These are phyloP conservation scores for Claviceps purpurea DNA, from an alignment of 2,329 filamentous ascomycete genomes.

Conservation along the genomic window DNA sequence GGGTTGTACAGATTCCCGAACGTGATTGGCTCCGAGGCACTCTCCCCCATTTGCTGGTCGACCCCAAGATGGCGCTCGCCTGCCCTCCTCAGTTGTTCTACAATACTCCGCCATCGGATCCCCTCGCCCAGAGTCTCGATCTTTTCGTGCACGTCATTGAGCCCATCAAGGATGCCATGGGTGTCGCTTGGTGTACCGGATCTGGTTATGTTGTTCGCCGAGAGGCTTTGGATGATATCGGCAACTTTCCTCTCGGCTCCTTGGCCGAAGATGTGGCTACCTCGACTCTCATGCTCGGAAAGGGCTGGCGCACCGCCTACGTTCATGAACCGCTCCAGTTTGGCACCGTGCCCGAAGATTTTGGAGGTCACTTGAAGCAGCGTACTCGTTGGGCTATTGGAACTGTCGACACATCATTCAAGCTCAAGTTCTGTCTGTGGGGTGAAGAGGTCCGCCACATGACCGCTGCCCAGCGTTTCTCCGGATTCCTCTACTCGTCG, in stretches of 20 bases:
- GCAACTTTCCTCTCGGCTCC: constrained; percentile 46
- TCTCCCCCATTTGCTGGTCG: constrained; percentile 44
- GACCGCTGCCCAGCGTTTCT: constrained; percentile 43
- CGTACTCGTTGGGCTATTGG: constrained; percentile 41
- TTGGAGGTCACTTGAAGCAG: constrained; percentile 41
- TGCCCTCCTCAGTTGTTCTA: constrained; percentile 51
- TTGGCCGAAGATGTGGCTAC: constrained; percentile 48
- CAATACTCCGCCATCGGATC: constrained; percentile 45
- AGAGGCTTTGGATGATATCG: constrained; percentile 45
- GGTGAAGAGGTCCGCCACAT: constrained; percentile 39
- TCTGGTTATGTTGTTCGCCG: constrained; percentile 48
- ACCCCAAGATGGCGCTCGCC: constrained; percentile 43
- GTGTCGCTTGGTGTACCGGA: constrained; percentile 51
- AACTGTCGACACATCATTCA: constrained; percentile 45
- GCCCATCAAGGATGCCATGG: constrained; percentile 35
- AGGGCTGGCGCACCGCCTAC: constrained; percentile 49
- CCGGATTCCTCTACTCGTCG: constrained; percentile 42
- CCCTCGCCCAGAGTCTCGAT: constrained; percentile 43
- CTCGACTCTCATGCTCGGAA: constrained; percentile 43
- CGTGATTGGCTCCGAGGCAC: constrained; percentile 44
- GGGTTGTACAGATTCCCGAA: constrained; percentile 37
- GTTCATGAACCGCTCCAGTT: constrained; percentile 47
- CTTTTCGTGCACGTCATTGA: constrained; percentile 43
- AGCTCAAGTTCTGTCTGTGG: constrained; percentile 46
- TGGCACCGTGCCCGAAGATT: constrained; percentile 45